A percentile compares a stretch with the other conserved stretches of the same genome.
Conservation (phyloP, 2,329 filamentous ascomycete genomes). For the Alternaria infectoria region DNA sequence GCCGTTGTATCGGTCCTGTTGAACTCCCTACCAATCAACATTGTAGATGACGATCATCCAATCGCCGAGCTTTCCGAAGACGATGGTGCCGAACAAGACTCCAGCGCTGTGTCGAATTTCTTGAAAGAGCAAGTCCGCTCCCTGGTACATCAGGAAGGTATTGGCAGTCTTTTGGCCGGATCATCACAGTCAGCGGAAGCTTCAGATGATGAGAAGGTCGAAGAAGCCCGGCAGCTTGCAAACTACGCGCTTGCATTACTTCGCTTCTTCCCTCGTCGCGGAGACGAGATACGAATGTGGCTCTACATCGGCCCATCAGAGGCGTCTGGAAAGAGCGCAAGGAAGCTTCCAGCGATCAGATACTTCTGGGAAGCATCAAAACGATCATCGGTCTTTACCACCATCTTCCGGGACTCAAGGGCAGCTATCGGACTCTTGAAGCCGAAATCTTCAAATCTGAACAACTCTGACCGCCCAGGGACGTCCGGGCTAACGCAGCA, state of each 20-base stretch:
- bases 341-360: conserved; percentile 69
- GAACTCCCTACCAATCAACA: conserved; percentile 62
- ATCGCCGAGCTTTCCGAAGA: conserved; percentile 39
- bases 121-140: conserved; percentile 70
- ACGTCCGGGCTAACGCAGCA: conserved; percentile 25
- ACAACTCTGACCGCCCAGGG: conserved; percentile 6
- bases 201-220: conserved; percentile 47
- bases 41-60: conserved; percentile 57
- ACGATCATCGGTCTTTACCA: conserved; percentile 63
- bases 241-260: conserved; percentile 87
- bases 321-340: conserved; percentile 37
- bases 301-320: conserved; percentile 78
- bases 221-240: conserved; percentile 75
- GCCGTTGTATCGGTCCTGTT: conserved; percentile 62
- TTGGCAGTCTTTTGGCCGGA: conserved; percentile 66
- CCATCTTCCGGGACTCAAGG: conserved; percentile 63
- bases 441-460: conserved; percentile 35
- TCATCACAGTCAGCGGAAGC: conserved; percentile 46
- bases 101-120: conserved; percentile 52
- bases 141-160: conserved; percentile 76
- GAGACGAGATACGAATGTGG: conserved; percentile 93
- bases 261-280: conserved; percentile 79
- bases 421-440: conserved; percentile 65
- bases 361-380: conserved; percentile 81
- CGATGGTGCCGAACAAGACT: conserved; percentile 18